A percentile compares a stretch with the other conserved stretches of the same genome.
These are phyloP conservation scores for Fusarium mangiferae DNA, from an alignment of 2,329 filamentous ascomycete genomes.

Conservation along the genomic window DNA sequence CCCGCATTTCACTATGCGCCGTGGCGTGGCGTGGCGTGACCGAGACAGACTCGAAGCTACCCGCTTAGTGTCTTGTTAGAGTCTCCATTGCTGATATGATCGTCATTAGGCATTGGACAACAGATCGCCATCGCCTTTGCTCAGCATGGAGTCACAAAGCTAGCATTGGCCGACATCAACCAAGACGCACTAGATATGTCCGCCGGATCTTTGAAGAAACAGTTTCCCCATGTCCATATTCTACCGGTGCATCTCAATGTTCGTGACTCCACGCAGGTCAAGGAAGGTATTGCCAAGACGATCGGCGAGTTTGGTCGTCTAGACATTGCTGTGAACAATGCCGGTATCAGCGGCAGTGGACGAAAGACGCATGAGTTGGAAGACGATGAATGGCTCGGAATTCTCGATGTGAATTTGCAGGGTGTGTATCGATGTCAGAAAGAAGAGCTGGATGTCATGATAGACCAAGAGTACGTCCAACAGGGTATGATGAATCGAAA, in stretches of 20 bases:
- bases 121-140: conserved; percentile 59
- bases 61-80: neutral
- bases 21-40: neutral
- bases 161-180: conserved; percentile 60
- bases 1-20: conserved; percentile 2
- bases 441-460: conserved; percentile 62
- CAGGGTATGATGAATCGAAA: neutral
- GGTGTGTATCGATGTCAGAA: conserved; percentile 68
- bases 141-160: conserved; percentile 57
- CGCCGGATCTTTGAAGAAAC: conserved; percentile 47
- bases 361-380: conserved; percentile 57
- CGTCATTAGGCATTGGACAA: conserved; percentile 58
- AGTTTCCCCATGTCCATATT: conserved; percentile 54
- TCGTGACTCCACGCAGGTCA: conserved; percentile 54
- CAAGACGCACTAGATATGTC: conserved; percentile 46
- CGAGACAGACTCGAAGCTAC: conserved; percentile 1
- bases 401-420: conserved; percentile 64
- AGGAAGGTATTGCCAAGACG: conserved; percentile 53
- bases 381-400: conserved; percentile 59
- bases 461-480: conserved; percentile 56
- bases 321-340: conserved; percentile 66
- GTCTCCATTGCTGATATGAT: neutral
- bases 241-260: conserved; percentile 59
- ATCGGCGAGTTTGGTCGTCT: conserved; percentile 61
- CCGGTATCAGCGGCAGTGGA: conserved; percentile 59